Conservation (phyloP, 1,139 yeast genomes). For the Lodderomyces beijingensis region DNA sequence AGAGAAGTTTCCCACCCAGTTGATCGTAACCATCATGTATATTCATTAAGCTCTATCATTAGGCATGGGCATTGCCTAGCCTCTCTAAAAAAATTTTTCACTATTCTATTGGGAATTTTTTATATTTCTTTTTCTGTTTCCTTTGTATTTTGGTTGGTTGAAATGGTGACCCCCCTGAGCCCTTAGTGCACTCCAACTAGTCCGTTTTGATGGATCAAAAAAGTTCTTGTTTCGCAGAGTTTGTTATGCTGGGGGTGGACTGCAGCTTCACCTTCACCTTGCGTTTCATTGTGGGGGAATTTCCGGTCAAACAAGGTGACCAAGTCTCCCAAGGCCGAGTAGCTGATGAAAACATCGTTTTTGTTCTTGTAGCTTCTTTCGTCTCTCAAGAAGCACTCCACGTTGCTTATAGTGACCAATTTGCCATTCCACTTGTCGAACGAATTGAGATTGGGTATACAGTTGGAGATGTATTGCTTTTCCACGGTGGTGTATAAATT, state of each 20-base stretch:
- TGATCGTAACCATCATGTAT: too few species aligned
- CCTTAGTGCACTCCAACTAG: conserved; percentile 22
- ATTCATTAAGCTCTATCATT: too few species aligned
- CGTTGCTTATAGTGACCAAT: conserved; percentile 30
- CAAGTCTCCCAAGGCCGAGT: conserved; percentile 11
- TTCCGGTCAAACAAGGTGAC: conserved; percentile 14
- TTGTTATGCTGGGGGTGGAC: not conserved
- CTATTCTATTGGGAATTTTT: too few species aligned
- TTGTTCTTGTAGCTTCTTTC: conserved; percentile 10
- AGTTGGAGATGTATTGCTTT: conserved; percentile 34
- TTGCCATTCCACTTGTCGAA: conserved; percentile 38
- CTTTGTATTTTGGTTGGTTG: too few species aligned
- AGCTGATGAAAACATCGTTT: conserved; percentile 12
- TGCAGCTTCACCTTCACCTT: not conserved
- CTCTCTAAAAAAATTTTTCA: too few species aligned
- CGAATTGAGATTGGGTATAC: conserved; percentile 38
- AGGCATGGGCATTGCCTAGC: too few species aligned
- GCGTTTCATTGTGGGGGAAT: conserved; percentile 1
- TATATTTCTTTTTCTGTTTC: too few species aligned
- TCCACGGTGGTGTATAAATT: conserved; percentile 25
- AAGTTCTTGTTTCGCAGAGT: conserved; percentile 13
- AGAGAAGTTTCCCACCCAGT: too few species aligned
- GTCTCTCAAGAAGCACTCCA: conserved; percentile 17
- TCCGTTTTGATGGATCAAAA: conserved; percentile 32
- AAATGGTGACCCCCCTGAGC: too few species aligned